Evolutionary conservation across 2,329 filamentous ascomycete genomes (phyloP), one percentile per base, ranked within the genome.

Genomic region (Diaporthe aspalathi): DNA sequence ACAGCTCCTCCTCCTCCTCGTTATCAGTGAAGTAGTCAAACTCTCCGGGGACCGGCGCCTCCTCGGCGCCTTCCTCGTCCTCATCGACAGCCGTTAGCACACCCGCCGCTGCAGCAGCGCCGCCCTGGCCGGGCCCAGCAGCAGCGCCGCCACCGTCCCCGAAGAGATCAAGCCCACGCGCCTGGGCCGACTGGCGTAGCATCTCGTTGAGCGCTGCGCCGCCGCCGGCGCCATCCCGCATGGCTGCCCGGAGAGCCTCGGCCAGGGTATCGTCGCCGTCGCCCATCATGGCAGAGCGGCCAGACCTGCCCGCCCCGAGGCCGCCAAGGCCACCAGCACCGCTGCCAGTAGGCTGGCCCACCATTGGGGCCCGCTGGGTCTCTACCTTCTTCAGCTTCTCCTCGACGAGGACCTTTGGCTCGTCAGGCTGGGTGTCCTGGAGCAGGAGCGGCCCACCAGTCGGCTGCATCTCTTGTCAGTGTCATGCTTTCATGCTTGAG

Each of bases 391-490:
- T 96, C 52, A 97, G 89, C 85, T 97, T 97, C 81, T 98, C 90
- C 80, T 98, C 96, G 60, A 99, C 88, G 9, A 96, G 87, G 22
- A 90, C 85, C 81, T 97, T 97, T 60, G 91, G 83, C 80, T 97
- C 92, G 1, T 90, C 89, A 0, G 94, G 93, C 75, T 92, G 88
- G 17, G 91, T 94, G 80, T 99, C 96, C 70, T 93, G 87, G 27
- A 99, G 90, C n/a, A 99, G 88, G 43, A 98, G 91, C 47, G 97
- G 94, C 75, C 96, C 96, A 75, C 96, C 95, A 52, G 95, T 98
- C 74, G 95, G 94, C 93, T 97, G 77, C 14, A 67, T 24, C 17
- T 60, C 12, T 52, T 32, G 35, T 35, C 71, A 79, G 72, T 11
- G 11, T 20, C 24, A 32, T n/a, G 29, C 29, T 50, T 12, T 20